Evolutionary conservation across 2,329 filamentous ascomycete genomes (phyloP).

Genomic region (Alternaria alternata): DNA sequence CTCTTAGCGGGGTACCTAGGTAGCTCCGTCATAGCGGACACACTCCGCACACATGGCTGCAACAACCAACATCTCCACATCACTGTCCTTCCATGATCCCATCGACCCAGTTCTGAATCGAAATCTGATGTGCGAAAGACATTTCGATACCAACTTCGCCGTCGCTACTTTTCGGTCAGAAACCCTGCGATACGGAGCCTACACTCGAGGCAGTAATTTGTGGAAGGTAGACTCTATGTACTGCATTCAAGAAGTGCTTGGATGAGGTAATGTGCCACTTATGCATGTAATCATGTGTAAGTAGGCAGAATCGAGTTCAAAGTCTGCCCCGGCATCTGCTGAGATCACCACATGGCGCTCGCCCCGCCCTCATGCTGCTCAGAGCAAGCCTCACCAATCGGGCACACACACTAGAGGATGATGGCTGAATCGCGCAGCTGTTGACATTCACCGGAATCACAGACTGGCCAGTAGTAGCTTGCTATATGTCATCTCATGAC

Average conservation of each 20-base stretch:
- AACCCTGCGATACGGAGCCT: neutral
- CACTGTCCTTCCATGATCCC: neutral
- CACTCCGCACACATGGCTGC: neutral
- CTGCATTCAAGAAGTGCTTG: neutral
- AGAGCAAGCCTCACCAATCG: neutral
- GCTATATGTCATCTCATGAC: neutral
- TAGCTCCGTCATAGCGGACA: neutral
- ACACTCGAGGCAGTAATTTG: neutral
- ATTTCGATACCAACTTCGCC: too few species aligned
- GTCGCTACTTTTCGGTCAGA: neutral
- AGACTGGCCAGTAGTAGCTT: neutral
- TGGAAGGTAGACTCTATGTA: neutral
- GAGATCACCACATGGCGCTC: neutral
- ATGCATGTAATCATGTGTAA: neutral
- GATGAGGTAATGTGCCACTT: neutral
- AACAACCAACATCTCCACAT: neutral
- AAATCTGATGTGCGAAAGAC: neutral
- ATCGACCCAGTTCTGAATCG: neutral
- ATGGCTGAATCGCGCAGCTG: neutral
- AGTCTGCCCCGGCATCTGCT: neutral
- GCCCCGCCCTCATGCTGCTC: neutral
- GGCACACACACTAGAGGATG: neutral
- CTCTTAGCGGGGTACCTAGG: conserved; percentile 7
- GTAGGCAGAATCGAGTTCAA: neutral
- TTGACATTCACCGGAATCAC: neutral